Evolutionary conservation across 1,139 yeast genomes (phyloP).

Genomic region (Candida sp.): DNA sequence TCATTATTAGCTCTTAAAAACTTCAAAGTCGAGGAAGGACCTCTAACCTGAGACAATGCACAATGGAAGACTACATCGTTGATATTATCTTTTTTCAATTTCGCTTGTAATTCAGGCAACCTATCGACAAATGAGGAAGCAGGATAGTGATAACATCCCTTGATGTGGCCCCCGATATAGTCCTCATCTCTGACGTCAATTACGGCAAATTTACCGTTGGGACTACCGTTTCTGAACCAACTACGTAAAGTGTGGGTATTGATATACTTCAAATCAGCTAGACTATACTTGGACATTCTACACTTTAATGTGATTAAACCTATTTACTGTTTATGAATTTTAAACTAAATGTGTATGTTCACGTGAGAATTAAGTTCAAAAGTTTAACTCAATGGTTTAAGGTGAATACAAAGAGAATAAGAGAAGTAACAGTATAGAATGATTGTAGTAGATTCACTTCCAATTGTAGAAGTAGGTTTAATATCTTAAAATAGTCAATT

Average conservation of each 20-base stretch:
- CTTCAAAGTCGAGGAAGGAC: constrained; percentile 77
- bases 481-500: too few relatives aligned
- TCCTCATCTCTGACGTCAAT: constrained; percentile 90
- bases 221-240: constrained; percentile 40
- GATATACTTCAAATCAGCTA: constrained; percentile 38
- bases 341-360: not conserved
- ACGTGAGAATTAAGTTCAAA: too few relatives aligned
- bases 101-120: constrained; percentile 39
- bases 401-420: too few relatives aligned
- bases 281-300: constrained; percentile 15
- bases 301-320: not conserved
- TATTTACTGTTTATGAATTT: too few relatives aligned
- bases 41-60: constrained; percentile 84
- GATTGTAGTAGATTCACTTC: too few relatives aligned
- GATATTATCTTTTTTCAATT: constrained; percentile 27
- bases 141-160: constrained; percentile 59
- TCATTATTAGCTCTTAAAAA: constrained; percentile 55
- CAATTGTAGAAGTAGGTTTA: too few relatives aligned
- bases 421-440: too few relatives aligned
- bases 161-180: constrained; percentile 66
- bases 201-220: constrained; percentile 52
- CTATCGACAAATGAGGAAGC: constrained; percentile 44
- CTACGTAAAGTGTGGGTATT: constrained; percentile 39
- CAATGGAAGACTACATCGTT: constrained; percentile 82
- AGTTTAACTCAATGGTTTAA: too few relatives aligned